phyloP scores from a whole-genome alignment of 345 rosid genomes.

The Melaleuca quinquenervia region DNA sequence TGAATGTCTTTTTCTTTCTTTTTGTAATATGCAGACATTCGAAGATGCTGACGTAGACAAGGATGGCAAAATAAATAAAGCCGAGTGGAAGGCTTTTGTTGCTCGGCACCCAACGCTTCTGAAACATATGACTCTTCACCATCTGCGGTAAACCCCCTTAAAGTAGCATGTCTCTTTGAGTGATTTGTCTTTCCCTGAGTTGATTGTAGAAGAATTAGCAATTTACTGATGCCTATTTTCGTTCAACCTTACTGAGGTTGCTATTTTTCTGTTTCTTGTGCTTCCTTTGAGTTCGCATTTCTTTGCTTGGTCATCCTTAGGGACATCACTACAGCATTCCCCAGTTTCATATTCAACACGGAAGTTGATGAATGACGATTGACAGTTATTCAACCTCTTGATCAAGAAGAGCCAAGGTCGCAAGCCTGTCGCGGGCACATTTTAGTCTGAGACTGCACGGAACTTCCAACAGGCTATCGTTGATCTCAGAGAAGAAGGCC shows the following conservation, averaged over 20 bases:
- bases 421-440: not conserved
- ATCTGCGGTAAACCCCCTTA: conserved; percentile 23
- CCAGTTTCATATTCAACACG: conserved; percentile 57
- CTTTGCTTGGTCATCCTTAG: conserved; percentile 9
- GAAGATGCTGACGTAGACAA: conserved; percentile 37
- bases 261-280: not conserved
- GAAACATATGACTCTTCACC: conserved; percentile 54
- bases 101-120: conserved; percentile 31
- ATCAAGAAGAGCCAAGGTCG: not conserved
- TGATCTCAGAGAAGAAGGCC: not conserved
- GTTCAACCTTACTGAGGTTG: not conserved
- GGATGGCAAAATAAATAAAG: conserved; percentile 49
- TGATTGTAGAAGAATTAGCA: not conserved
- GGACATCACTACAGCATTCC: conserved; percentile 46
- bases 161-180: not conserved
- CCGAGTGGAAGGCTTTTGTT: conserved; percentile 41
- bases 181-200: not conserved
- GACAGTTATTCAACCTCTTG: not conserved
- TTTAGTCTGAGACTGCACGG: not conserved
- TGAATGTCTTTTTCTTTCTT: not conserved
- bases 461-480: not conserved
- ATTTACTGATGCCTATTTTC: not conserved
- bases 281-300: not conserved
- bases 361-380: conserved; percentile 26
- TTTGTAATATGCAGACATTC: conserved; percentile 27